A percentile compares a stretch with the other conserved stretches of the same genome.
Evolutionary conservation across 768 basidiomycete species (phyloP).

Genomic region (Suillus hirtellus): DNA sequence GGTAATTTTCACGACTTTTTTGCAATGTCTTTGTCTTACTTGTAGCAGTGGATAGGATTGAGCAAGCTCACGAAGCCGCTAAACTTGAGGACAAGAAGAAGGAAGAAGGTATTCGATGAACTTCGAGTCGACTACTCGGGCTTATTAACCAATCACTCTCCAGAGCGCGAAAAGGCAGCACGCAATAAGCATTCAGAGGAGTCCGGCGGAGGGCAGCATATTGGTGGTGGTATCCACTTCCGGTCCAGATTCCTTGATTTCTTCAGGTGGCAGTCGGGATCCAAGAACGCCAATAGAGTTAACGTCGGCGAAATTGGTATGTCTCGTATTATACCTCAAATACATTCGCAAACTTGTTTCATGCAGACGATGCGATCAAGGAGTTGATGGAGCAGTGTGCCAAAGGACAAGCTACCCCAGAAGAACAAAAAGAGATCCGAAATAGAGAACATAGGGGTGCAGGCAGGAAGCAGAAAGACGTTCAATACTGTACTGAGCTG

Average conservation of each 20-base stretch:
- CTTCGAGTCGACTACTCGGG: not conserved
- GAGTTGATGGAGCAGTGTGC: not conserved
- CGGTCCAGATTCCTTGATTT: not conserved
- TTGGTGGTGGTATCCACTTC: not conserved
- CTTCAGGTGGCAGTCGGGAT: not conserved
- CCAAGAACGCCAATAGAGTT: not conserved
- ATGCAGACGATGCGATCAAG: not conserved
- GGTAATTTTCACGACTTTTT: conserved; percentile 38
- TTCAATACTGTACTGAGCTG: conserved; percentile 15
- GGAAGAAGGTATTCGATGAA: not conserved
- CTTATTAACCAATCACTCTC: too few species aligned
- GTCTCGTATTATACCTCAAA: not conserved
- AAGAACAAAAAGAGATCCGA: conserved; percentile 1
- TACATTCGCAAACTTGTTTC: not conserved
- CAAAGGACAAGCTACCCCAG: not conserved
- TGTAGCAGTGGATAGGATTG: conserved; percentile 1
- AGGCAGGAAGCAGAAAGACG: conserved; percentile 15
- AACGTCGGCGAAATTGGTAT: not conserved
- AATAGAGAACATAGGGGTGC: conserved; percentile 12
- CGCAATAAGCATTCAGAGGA: not conserved
- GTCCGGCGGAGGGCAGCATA: not conserved
- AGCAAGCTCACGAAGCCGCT: not conserved
- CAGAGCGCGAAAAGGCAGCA: not conserved
- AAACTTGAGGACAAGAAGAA: conserved; percentile 1
- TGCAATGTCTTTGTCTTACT: not conserved